Evolutionary conservation across 345 rosid species (phyloP).

Genomic region (sweet orange (Citrus sinensis)): DNA sequence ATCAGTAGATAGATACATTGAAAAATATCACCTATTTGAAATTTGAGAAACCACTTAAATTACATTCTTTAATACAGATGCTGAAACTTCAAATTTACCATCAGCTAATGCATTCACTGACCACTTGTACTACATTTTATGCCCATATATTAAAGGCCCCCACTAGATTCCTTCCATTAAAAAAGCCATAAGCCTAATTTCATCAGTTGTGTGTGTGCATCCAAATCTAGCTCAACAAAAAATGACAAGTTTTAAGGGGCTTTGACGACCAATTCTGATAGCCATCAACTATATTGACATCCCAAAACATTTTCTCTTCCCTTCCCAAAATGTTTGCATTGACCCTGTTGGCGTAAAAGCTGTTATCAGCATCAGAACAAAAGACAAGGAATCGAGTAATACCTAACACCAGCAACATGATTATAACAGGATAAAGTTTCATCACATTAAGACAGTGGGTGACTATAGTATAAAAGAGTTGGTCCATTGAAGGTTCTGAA

Average conservation of each 20-base stretch:
- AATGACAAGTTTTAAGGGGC: background rate
- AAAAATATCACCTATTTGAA: background rate
- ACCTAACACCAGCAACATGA: too few species aligned
- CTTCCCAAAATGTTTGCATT: conserved; percentile 4
- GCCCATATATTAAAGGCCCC: background rate
- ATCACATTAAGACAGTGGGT: background rate
- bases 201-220: background rate
- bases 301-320: conserved; percentile 1
- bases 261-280: background rate
- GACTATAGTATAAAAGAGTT: background rate
- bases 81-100: background rate
- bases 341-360: conserved; percentile 13
- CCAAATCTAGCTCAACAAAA: background rate
- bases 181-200: background rate
- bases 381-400: too few species aligned
- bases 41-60: too few species aligned
- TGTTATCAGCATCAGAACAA: background rate
- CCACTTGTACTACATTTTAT: background rate
- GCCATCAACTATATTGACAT: background rate
- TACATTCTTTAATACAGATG: background rate
- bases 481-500: background rate
- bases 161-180: background rate
- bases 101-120: background rate
- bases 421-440: background rate
- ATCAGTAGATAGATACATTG: too few species aligned